These are phyloP conservation scores for Arabis alpina DNA, from an alignment of 345 rosid species.

Conservation along the genomic window DNA sequence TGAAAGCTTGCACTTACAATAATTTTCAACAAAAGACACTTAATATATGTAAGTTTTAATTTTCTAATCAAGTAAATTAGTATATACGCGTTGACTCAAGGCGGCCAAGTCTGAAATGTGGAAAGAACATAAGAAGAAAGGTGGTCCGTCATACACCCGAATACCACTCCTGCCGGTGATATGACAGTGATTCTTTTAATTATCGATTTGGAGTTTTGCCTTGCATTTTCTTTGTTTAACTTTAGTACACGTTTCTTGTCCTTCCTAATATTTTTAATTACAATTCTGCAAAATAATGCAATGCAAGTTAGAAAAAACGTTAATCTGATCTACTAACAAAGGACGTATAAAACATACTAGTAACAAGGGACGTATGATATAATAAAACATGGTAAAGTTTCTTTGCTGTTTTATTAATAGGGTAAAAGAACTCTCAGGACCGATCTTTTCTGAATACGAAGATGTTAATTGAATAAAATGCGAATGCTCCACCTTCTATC, in stretches of 20 bases:
- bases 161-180: slow-evolving; percentile 16
- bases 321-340: neutral
- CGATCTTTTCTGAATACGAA: slow-evolving; percentile 8
- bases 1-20: slow-evolving; percentile 1
- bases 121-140: slow-evolving; percentile 22
- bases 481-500: slow-evolving; percentile 11
- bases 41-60: neutral
- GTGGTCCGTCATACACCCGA: slow-evolving; percentile 35
- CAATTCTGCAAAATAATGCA: neutral
- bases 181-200: slow-evolving; percentile 28
- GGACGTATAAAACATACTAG: neutral
- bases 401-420: too few relatives aligned
- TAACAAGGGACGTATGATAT: too few relatives aligned
- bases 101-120: slow-evolving; percentile 35
- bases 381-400: too few relatives aligned
- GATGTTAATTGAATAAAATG: slow-evolving; percentile 16
- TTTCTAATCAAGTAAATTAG: slow-evolving; percentile 16
- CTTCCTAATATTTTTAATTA: neutral
- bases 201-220: slow-evolving; percentile 33
- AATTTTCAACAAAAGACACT: slow-evolving; percentile 12
- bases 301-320: slow-evolving; percentile 1
- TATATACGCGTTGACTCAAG: slow-evolving; percentile 29
- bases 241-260: slow-evolving; percentile 16
- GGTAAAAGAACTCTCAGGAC: neutral
- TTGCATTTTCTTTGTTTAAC: slow-evolving; percentile 24